These are phyloP conservation scores for Rhazya stricta DNA, from an alignment of 257 asterid genomes.

Conservation along the genomic window DNA sequence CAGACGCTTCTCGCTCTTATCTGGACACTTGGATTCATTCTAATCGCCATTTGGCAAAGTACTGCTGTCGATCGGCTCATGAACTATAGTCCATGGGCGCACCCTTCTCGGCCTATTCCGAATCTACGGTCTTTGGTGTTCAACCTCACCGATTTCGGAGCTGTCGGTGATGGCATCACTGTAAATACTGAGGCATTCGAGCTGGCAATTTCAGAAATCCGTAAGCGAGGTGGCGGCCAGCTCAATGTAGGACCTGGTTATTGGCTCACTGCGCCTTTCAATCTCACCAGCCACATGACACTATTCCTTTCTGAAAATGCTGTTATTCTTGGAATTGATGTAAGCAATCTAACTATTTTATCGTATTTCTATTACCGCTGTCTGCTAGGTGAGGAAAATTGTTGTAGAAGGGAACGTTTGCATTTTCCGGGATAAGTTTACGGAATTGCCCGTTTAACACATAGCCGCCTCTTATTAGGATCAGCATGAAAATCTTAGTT, in stretches of 20 bases:
- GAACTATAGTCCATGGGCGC: constrained; percentile 23
- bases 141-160: constrained; percentile 75
- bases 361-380: not conserved
- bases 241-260: constrained; percentile 69
- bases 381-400: not conserved
- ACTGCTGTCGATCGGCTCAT: constrained; percentile 45
- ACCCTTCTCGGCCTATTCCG: constrained; percentile 54
- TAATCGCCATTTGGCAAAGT: constrained; percentile 58
- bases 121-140: constrained; percentile 56
- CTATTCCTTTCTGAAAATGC: constrained; percentile 69
- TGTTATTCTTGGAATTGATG: constrained; percentile 75
- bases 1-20: constrained; percentile 44
- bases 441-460: not conserved
- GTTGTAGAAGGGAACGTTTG: not conserved
- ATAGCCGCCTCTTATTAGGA: not conserved
- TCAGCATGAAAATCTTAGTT: not conserved
- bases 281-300: constrained; percentile 85
- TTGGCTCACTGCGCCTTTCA: constrained; percentile 93
- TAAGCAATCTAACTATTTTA: constrained; percentile 26
- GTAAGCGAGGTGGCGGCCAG: constrained; percentile 79
- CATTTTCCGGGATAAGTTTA: too few species aligned
- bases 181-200: constrained; percentile 66
- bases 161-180: constrained; percentile 78
- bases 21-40: constrained; percentile 72
- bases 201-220: constrained; percentile 63